A percentile compares a stretch with the other conserved stretches of the same genome.
Evolutionary conservation across 2,329 filamentous ascomycete species (phyloP).

Genomic region (Talaromyces rugulosus): DNA sequence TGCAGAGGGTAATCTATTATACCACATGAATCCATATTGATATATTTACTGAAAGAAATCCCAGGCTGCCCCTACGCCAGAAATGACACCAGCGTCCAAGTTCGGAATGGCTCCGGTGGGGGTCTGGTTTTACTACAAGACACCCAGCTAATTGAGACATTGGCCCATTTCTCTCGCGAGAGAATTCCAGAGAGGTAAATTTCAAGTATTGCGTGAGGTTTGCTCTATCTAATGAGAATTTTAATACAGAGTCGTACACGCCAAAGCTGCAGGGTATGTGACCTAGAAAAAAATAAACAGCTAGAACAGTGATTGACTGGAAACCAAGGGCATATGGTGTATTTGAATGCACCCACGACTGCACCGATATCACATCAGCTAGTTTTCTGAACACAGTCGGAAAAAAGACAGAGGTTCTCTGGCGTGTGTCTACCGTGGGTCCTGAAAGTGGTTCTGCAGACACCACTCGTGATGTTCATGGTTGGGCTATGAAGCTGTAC

Average conservation of each 20-base stretch:
- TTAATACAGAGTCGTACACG: constrained; percentile 49
- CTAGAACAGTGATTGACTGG: neutral
- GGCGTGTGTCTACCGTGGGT: constrained; percentile 46
- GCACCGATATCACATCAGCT: constrained; percentile 53
- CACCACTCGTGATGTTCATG: constrained; percentile 47
- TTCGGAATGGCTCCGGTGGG: constrained; percentile 23
- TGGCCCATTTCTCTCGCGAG: constrained; percentile 60
- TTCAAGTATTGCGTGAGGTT: neutral
- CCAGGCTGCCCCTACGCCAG: constrained; percentile 23
- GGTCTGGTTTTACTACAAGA: constrained; percentile 50
- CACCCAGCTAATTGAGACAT: constrained; percentile 58
- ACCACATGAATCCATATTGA: neutral
- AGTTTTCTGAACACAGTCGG: constrained; percentile 52
- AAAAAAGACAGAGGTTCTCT: constrained; percentile 50
- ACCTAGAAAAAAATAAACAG: neutral
- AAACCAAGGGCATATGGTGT: constrained; percentile 47
- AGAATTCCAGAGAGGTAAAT: constrained; percentile 54
- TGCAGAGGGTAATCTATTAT: constrained; percentile 20
- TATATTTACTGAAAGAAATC: neutral
- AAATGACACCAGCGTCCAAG: constrained; percentile 19
- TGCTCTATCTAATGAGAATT: neutral
- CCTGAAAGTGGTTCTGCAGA: constrained; percentile 47
- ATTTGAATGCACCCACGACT: constrained; percentile 59
- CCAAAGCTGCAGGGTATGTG: constrained; percentile 49
- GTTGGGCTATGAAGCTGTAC: constrained; percentile 50